Evolutionary conservation across 345 rosid genomes (phyloP).

Genomic region (Citrus glauca): DNA sequence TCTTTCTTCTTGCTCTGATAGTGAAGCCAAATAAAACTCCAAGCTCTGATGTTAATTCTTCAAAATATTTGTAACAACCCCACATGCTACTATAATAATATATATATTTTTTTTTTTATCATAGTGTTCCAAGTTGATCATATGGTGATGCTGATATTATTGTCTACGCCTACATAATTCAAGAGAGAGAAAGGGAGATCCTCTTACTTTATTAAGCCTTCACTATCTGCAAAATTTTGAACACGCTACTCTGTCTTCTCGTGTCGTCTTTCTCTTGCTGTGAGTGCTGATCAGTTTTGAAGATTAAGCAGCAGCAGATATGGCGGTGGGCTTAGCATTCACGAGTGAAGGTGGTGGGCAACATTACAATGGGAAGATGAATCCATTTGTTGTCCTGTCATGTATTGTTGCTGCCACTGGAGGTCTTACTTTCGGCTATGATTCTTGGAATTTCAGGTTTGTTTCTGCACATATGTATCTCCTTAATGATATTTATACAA

Average conservation of each 20-base stretch:
- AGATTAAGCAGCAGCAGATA: slow-evolving; percentile 13
- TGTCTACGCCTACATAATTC: not conserved
- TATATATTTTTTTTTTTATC: too few species aligned
- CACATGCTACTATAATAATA: too few species aligned
- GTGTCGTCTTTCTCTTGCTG: not conserved
- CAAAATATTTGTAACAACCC: too few species aligned
- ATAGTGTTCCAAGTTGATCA: not conserved
- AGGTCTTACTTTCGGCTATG: slow-evolving; percentile 84
- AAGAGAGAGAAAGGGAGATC: not conserved
- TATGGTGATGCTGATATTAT: not conserved
- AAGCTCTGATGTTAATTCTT: too few species aligned
- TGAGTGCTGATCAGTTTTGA: not conserved
- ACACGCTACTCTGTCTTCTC: not conserved
- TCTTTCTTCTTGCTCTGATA: too few species aligned
- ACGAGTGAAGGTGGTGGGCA: slow-evolving; percentile 13
- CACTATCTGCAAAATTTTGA: not conserved
- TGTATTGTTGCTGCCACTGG: slow-evolving; percentile 89
- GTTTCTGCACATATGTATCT: not conserved
- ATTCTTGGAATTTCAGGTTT: slow-evolving; percentile 76
- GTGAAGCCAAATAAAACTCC: too few species aligned
- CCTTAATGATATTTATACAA: not conserved
- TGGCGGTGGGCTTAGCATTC: slow-evolving; percentile 43
- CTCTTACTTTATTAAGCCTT: not conserved
- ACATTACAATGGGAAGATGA: slow-evolving; percentile 48
- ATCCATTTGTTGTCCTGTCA: slow-evolving; percentile 56